Evolutionary conservation across 768 basidiomycete genomes (phyloP).

Genomic region (Hypholoma fasciculare): DNA sequence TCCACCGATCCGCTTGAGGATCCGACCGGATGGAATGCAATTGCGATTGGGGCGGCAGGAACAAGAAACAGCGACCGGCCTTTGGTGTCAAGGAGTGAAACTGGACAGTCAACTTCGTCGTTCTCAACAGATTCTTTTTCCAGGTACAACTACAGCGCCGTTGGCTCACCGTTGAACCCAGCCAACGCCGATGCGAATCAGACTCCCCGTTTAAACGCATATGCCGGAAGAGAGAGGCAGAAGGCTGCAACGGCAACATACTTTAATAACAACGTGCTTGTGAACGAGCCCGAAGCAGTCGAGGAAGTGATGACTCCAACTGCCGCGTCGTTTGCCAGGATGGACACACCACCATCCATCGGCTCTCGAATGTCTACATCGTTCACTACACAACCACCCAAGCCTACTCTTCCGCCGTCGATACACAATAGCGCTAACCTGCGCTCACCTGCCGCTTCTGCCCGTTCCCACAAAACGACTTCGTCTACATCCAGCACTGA

Average conservation of each 20-base stretch:
- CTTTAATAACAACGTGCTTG: conserved; percentile 1
- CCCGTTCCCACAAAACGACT: conserved; percentile 8
- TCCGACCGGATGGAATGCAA: conserved; percentile 55
- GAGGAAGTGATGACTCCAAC: conserved; percentile 1
- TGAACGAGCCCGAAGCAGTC: background rate
- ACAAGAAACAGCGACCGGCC: conserved; percentile 16
- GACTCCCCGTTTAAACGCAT: conserved; percentile 5
- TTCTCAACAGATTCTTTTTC: conserved; percentile 8
- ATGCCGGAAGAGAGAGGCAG: background rate
- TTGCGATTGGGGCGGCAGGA: conserved; percentile 29
- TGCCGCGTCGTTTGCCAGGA: background rate
- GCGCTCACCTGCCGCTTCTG: conserved; percentile 9
- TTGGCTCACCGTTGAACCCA: background rate
- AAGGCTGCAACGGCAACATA: background rate
- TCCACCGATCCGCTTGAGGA: conserved; percentile 49
- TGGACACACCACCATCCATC: background rate
- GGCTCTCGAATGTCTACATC: background rate
- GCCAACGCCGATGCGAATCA: conserved; percentile 1
- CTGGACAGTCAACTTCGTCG: conserved; percentile 4
- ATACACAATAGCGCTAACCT: conserved; percentile 1
- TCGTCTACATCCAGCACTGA: conserved; percentile 7
- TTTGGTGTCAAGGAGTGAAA: conserved; percentile 18
- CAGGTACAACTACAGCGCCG: conserved; percentile 3
- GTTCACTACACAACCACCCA: conserved; percentile 16
- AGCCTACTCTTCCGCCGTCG: conserved; percentile 15